Evolutionary conservation across 2,329 filamentous ascomycete genomes (phyloP).

Genomic region (Ploettnerulaceae sp.): DNA sequence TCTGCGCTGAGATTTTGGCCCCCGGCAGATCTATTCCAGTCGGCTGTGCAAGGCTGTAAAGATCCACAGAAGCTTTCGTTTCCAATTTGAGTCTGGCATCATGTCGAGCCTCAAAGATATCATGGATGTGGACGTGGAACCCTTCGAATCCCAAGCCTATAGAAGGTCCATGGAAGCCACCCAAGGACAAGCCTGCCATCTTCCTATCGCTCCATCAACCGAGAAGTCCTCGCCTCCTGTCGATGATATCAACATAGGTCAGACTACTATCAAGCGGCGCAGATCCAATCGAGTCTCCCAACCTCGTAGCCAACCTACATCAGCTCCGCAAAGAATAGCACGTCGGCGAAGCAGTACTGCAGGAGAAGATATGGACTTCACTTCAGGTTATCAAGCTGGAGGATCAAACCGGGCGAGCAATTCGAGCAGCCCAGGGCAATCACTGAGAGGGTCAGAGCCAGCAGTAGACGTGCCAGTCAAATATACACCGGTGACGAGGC

Average conservation of each 20-base stretch:
- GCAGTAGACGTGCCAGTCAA: slow-evolving; percentile 31
- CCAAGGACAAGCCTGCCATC: slow-evolving; percentile 27
- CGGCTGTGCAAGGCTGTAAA: slow-evolving; percentile 32
- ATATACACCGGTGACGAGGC: slow-evolving; percentile 35
- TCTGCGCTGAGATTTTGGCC: slow-evolving; percentile 28
- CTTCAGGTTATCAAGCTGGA: slow-evolving; percentile 20
- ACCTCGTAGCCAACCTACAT: slow-evolving; percentile 14
- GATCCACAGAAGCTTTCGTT: slow-evolving; percentile 23
- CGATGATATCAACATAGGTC: slow-evolving; percentile 23
- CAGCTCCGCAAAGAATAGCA: slow-evolving; percentile 17
- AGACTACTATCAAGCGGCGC: slow-evolving; percentile 25
- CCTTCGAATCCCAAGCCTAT: slow-evolving; percentile 34
- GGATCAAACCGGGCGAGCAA: slow-evolving; percentile 25
- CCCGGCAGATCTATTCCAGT: slow-evolving; percentile 28
- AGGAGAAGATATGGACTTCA: slow-evolving; percentile 28
- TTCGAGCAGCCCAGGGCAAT: slow-evolving; percentile 26
- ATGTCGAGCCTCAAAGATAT: slow-evolving; percentile 36
- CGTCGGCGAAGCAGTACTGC: slow-evolving; percentile 27
- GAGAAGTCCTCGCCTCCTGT: slow-evolving; percentile 23
- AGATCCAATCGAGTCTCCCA: slow-evolving; percentile 29
- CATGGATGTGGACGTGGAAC: slow-evolving; percentile 36
- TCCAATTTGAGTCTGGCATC: slow-evolving; percentile 28
- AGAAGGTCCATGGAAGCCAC: slow-evolving; percentile 32
- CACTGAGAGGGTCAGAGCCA: slow-evolving; percentile 26
- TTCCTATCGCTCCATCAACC: slow-evolving; percentile 22